Evolutionary conservation across 495 filamentous ascomycete genomes (phyloP).

Genomic region (Penicillium lividum): DNA sequence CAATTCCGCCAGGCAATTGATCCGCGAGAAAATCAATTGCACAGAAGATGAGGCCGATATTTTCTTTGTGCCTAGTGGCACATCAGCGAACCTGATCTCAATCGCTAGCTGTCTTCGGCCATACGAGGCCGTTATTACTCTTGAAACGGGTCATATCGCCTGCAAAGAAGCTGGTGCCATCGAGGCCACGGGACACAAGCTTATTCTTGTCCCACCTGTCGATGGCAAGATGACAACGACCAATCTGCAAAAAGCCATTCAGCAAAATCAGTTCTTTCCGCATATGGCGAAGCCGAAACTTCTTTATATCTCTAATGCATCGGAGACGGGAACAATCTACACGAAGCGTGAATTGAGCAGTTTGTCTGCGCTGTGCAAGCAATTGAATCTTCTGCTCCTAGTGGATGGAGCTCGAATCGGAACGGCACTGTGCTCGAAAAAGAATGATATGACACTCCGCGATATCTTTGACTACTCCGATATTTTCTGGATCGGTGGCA

Average conservation of each 20-base stretch:
- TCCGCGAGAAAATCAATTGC: conserved; percentile 32
- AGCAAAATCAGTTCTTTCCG: conserved; percentile 44
- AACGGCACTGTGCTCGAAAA: conserved; percentile 36
- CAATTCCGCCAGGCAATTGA: conserved; percentile 32
- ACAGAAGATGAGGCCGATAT: conserved; percentile 42
- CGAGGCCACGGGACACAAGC: conserved; percentile 48
- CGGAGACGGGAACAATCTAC: conserved; percentile 46
- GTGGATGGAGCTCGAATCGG: conserved; percentile 47
- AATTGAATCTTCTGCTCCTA: conserved; percentile 36
- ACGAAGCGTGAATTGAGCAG: conserved; percentile 34
- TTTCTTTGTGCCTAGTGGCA: conserved; percentile 48
- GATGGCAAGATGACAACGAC: conserved; percentile 43
- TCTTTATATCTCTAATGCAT: conserved; percentile 47
- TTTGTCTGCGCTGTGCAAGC: conserved; percentile 36
- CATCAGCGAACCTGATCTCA: conserved; percentile 45
- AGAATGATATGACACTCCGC: conserved; percentile 35
- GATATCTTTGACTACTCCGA: conserved; percentile 43
- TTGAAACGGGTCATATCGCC: conserved; percentile 44
- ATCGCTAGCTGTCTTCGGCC: conserved; percentile 47
- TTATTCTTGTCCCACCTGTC: conserved; percentile 39
- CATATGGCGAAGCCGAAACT: conserved; percentile 47
- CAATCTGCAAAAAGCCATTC: conserved; percentile 36
- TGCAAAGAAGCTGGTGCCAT: conserved; percentile 48
- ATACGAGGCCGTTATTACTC: conserved; percentile 45
- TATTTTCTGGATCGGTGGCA: conserved; percentile 51